These are phyloP conservation scores for Acacia confusa DNA, from an alignment of 306 rosid species.

Conservation along the genomic window DNA sequence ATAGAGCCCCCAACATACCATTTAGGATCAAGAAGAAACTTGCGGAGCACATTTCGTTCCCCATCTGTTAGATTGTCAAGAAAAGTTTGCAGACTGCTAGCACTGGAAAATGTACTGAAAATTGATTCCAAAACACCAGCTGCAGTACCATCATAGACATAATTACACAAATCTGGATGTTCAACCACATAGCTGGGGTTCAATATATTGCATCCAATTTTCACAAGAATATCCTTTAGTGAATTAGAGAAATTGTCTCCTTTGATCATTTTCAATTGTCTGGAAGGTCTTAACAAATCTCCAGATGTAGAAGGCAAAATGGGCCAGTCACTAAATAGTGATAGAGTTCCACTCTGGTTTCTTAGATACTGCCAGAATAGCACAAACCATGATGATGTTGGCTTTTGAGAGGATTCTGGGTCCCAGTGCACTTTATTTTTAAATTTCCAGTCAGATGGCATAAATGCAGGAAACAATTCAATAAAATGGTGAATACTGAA, in stretches of 20 bases:
- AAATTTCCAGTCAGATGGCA: slow-evolving; percentile 87
- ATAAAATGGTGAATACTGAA: slow-evolving; percentile 64
- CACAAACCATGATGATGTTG: slow-evolving; percentile 76
- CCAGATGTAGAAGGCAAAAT: slow-evolving; percentile 85
- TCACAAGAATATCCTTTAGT: slow-evolving; percentile 58
- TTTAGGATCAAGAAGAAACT: slow-evolving; percentile 83
- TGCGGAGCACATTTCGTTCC: slow-evolving; percentile 74
- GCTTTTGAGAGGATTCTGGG: slow-evolving; percentile 66
- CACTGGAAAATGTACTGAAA: slow-evolving; percentile 51
- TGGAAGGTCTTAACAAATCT: slow-evolving; percentile 68
- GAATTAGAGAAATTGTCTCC: slow-evolving; percentile 61
- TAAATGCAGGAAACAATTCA: slow-evolving; percentile 66
- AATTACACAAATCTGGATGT: slow-evolving; percentile 68
- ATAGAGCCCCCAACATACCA: slow-evolving; percentile 79
- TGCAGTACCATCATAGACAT: slow-evolving; percentile 68
- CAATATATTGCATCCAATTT: slow-evolving; percentile 81
- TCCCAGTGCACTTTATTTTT: slow-evolving; percentile 83
- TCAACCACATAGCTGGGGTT: slow-evolving; percentile 61
- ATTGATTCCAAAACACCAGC: slow-evolving; percentile 72
- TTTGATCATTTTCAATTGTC: slow-evolving; percentile 66
- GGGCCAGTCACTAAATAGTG: slow-evolving; percentile 86
- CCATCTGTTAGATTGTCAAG: slow-evolving; percentile 60
- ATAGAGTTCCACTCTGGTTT: slow-evolving; percentile 54
- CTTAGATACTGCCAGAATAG: slow-evolving; percentile 81
- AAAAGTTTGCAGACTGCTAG: slow-evolving; percentile 48